These are phyloP conservation scores for Eucalyptus paniculata DNA, from an alignment of 345 rosid genomes.

Conservation along the genomic window DNA sequence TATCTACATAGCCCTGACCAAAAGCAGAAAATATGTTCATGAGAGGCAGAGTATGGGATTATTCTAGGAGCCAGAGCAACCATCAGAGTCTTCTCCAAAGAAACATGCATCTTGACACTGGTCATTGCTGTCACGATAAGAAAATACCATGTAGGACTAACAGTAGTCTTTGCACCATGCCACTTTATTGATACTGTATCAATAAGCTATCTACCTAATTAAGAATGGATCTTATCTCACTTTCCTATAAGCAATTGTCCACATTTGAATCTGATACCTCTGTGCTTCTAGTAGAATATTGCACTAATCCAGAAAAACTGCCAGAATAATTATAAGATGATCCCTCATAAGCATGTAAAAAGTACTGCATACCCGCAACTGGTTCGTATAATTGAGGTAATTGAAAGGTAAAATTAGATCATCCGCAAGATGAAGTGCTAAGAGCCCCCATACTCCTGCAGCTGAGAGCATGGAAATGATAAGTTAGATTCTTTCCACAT, in stretches of 20 bases:
- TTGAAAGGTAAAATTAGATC: constrained; percentile 66
- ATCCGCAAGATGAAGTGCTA: constrained; percentile 71
- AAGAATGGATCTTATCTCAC: neutral
- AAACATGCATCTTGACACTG: neutral
- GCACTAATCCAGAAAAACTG: neutral
- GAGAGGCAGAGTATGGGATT: neutral
- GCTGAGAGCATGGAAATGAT: constrained; percentile 20
- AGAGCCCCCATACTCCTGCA: constrained; percentile 83
- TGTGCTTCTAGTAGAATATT: neutral
- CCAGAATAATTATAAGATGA: neutral
- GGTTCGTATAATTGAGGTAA: constrained; percentile 57
- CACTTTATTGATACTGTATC: neutral
- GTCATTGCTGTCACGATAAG: neutral
- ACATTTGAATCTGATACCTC: neutral
- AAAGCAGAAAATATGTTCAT: neutral
- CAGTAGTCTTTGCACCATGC: neutral
- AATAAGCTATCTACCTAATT: neutral
- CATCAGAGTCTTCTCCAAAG: neutral
- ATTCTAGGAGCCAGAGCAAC: neutral
- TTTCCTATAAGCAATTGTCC: neutral
- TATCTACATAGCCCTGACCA: constrained; percentile 35
- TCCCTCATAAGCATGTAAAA: neutral
- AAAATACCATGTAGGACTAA: neutral
- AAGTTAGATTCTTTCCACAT: neutral
- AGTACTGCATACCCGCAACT: constrained; percentile 14